These are phyloP conservation scores for Spathaspora boniae DNA, from an alignment of 805 yeast genomes.

Conservation along the genomic window DNA sequence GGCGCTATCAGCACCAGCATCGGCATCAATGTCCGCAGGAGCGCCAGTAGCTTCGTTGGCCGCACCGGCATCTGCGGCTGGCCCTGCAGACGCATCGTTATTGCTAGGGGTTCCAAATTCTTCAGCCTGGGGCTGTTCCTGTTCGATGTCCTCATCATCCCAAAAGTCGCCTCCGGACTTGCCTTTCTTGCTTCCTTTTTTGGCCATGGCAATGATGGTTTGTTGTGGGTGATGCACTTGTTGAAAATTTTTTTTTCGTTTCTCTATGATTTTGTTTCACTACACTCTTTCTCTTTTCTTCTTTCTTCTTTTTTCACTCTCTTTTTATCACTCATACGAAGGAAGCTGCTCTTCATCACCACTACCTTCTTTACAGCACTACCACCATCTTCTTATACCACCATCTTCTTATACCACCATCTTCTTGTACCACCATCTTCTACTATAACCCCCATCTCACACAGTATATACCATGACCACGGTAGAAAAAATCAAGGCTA, in stretches of 20 bases:
- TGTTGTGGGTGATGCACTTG: not conserved
- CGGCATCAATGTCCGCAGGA: too few relatives aligned
- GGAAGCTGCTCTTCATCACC: not conserved
- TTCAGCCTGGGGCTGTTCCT: constrained; percentile 35
- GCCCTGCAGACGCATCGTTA: constrained; percentile 21
- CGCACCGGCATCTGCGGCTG: constrained; percentile 35
- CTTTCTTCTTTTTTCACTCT: constrained; percentile 2
- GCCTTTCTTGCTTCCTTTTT: constrained; percentile 55
- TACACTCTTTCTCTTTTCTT: not conserved
- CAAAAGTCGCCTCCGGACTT: constrained; percentile 70
- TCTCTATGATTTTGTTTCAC: not conserved
- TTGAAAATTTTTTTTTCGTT: not conserved
- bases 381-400: too few relatives aligned
- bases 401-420: too few relatives aligned
- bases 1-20: too few relatives aligned
- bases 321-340: not conserved
- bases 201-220: constrained; percentile 40
- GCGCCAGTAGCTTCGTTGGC: constrained; percentile 14
- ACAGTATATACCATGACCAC: constrained; percentile 41
- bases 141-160: constrained; percentile 68
- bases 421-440: too few relatives aligned
- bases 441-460: not conserved
- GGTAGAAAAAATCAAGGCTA: constrained; percentile 67
- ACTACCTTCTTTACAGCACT: not conserved
- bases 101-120: constrained; percentile 28